Evolutionary conservation across 495 filamentous ascomycete species (phyloP), one percentile per base, ranked within the genome.

Genomic region (Trypethelium eluteriae): DNA sequence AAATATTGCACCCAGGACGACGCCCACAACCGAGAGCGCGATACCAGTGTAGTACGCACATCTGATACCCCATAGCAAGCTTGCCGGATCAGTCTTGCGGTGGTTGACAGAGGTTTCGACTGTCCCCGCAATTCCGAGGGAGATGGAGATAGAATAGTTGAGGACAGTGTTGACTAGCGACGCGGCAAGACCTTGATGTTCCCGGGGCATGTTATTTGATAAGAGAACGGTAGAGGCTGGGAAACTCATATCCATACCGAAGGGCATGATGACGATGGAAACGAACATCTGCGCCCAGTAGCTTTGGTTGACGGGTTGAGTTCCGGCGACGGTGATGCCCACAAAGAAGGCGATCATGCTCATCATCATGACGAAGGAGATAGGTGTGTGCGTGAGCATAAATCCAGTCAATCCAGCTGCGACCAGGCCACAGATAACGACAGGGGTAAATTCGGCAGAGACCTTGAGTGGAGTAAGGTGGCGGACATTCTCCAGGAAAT

Each of bases 191-290:
- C 74, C 74, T 59, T 75, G 72, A 57, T 73, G 72, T 57, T 74
- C 72, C 18, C 63, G 46, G 9, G 72, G 72, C 70, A 75, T 71
- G 41, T 74, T 67, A 56, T 75, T 72, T 39, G 70, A 74, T 3
- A 75, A 53, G 36, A 75, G 73, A 47, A 75, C 62, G 2, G 70
- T 72, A 0, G 73, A 68, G 3, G 74, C 74, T 9, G 72, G 73
- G 47, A 76, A 74, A 16, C 67, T 69, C 70, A 73, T 74, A 64
- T 74, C 73, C 73, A 76, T 76, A 16, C 71, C 74, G 47, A 72
- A 74, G 10, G 74, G 73, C 71, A 76, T 74, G 66, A 76, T 66
- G 68, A 74, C 59, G 41, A 74, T 68, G 57, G 65, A 66, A 49
- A 71, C 57, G 56, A 75, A 75, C 44, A 69, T 71, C 44, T 75